Evolutionary conservation across 129 eudicot species (phyloP).

Genomic region (Scalesia atractyloides): DNA sequence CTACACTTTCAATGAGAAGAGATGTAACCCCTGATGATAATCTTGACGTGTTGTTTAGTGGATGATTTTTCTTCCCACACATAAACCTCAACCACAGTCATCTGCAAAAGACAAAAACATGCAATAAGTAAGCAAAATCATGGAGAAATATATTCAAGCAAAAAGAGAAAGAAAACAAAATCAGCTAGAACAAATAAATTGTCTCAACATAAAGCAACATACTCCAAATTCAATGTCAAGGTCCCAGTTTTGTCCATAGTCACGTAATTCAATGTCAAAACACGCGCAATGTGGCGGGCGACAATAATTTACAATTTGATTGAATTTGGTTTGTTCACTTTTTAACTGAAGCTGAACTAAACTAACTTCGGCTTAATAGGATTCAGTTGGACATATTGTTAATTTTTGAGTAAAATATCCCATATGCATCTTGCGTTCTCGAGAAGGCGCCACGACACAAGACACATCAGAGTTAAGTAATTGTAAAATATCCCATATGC

Average conservation of each 20-base stretch:
- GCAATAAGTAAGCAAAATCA: not conserved
- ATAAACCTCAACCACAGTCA: constrained; percentile 87
- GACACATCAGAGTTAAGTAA: too few relatives aligned
- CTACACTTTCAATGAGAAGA: constrained; percentile 76
- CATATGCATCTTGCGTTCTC: too few relatives aligned
- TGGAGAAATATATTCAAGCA: not conserved
- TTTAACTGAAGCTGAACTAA: too few relatives aligned
- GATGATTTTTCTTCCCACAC: constrained; percentile 60
- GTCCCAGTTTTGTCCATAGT: constrained; percentile 99
- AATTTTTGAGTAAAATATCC: too few relatives aligned
- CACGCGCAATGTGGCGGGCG: too few relatives aligned
- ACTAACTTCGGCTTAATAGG: too few relatives aligned
- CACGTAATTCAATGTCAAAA: too few relatives aligned
- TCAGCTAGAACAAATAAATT: not conserved
- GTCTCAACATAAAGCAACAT: not conserved
- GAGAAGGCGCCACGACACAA: too few relatives aligned
- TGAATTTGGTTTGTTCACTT: too few relatives aligned
- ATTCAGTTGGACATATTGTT: too few relatives aligned
- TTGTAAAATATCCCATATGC: too few relatives aligned
- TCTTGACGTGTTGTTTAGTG: constrained; percentile 49
- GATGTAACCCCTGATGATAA: constrained; percentile 53
- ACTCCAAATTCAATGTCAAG: constrained; percentile 80
- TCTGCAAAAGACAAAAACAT: constrained; percentile 44
- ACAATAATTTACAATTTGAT: too few relatives aligned
- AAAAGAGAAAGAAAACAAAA: not conserved